phyloP scores from a whole-genome alignment of 768 basidiomycete species.

The Xerocomus brunneocitrinus region DNA sequence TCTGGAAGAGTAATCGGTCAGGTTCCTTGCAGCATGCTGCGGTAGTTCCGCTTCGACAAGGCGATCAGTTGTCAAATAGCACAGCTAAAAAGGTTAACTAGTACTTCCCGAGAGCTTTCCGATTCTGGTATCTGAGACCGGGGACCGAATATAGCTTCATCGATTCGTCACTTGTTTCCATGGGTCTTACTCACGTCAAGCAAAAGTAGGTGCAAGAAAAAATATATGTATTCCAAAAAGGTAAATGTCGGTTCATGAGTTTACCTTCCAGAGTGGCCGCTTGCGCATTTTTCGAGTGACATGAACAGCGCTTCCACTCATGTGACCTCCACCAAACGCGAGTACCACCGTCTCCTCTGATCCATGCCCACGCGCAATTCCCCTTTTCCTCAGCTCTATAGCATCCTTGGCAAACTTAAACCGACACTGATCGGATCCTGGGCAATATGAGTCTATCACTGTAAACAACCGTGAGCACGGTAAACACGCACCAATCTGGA shows the following conservation, averaged over 20 bases:
- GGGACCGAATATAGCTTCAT: too few relatives aligned
- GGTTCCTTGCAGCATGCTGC: constrained; percentile 4
- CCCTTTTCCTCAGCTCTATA: constrained; percentile 76
- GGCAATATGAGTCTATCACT: constrained; percentile 15
- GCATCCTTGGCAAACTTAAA: constrained; percentile 93
- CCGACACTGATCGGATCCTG: constrained; percentile 78
- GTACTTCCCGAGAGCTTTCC: constrained; percentile 21
- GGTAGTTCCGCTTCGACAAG: constrained; percentile 7
- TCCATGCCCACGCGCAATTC: constrained; percentile 63
- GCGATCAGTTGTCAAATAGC: constrained; percentile 17
- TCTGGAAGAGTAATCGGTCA: constrained; percentile 11
- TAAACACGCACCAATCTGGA: constrained; percentile 63
- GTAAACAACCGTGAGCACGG: constrained; percentile 6
- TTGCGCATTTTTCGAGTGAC: constrained; percentile 85
- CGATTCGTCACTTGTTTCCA: background rate
- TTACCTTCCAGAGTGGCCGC: constrained; percentile 78
- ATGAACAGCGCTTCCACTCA: constrained; percentile 73
- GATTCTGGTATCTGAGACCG: constrained; percentile 9
- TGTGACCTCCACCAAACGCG: constrained; percentile 72
- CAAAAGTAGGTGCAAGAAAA: constrained; percentile 22
- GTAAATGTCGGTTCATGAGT: constrained; percentile 50
- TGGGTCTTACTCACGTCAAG: constrained; percentile 1
- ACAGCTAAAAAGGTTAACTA: constrained; percentile 28
- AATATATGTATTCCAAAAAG: constrained; percentile 19
- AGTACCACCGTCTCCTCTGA: constrained; percentile 90